A percentile compares a stretch with the other conserved stretches of the same genome.
phyloP scores from a whole-genome alignment of 2,329 filamentous ascomycete species.

The Clathrospora elynae region DNA sequence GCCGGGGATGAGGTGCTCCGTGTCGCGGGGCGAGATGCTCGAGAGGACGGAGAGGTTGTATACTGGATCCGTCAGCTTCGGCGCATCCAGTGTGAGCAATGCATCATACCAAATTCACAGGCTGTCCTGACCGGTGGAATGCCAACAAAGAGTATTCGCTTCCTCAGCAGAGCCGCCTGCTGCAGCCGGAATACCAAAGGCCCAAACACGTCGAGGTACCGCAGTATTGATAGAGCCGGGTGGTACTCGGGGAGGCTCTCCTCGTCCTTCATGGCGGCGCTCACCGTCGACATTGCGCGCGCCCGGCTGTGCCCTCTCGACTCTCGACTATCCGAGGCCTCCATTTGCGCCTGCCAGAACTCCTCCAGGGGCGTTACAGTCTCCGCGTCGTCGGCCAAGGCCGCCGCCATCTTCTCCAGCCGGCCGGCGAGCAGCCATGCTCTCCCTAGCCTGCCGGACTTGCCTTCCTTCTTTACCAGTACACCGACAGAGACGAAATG shows the following conservation, averaged over 20 bases:
- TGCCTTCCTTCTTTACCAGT: slow-evolving; percentile 74
- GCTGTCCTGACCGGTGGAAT: slow-evolving; percentile 82
- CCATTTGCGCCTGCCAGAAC: slow-evolving; percentile 73
- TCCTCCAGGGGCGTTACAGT: slow-evolving; percentile 69
- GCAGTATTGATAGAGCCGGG: slow-evolving; percentile 80
- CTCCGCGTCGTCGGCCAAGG: slow-evolving; percentile 67
- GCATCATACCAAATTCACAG: slow-evolving; percentile 80
- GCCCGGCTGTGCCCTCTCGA: slow-evolving; percentile 34
- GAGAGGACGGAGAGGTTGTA: slow-evolving; percentile 94
- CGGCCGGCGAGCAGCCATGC: slow-evolving; percentile 85
- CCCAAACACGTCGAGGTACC: slow-evolving; percentile 81
- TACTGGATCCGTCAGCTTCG: slow-evolving; percentile 58
- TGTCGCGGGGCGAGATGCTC: slow-evolving; percentile 77
- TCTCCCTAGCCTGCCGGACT: slow-evolving; percentile 78
- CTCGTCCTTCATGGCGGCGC: slow-evolving; percentile 62
- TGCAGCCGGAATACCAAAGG: slow-evolving; percentile 91
- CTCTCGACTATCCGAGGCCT: slow-evolving; percentile 1
- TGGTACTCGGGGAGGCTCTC: slow-evolving; percentile 77
- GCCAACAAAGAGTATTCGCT: slow-evolving; percentile 84
- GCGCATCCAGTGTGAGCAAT: too few relatives aligned
- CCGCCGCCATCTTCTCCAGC: slow-evolving; percentile 71
- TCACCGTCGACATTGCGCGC: slow-evolving; percentile 57
- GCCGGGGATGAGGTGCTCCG: slow-evolving; percentile 68
- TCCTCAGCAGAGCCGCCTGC: slow-evolving; percentile 81
- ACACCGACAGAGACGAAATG: slow-evolving; percentile 91